These are phyloP conservation scores for Aureobasidium subglaciale DNA, from an alignment of 2,329 filamentous ascomycete genomes.

Conservation along the genomic window DNA sequence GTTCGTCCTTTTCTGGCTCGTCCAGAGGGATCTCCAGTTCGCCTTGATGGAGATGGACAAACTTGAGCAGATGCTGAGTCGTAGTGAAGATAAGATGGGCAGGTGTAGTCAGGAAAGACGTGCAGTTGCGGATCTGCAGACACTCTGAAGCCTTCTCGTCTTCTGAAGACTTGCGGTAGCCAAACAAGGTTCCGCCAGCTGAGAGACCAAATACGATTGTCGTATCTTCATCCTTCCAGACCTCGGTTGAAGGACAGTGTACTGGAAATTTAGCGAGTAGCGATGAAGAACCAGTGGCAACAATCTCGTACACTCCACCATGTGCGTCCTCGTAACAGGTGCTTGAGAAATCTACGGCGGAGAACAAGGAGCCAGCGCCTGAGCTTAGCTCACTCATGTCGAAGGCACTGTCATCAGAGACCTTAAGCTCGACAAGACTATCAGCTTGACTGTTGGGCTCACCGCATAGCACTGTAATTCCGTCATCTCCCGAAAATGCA, in stretches of 20 bases:
- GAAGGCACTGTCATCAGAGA: conserved; percentile 1
- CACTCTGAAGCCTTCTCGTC: conserved; percentile 47
- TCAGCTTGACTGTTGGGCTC: conserved; percentile 20
- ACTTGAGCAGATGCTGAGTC: conserved; percentile 86
- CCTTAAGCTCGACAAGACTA: neutral
- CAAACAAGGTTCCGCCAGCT: conserved; percentile 69
- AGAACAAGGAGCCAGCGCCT: neutral
- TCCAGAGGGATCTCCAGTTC: conserved; percentile 78
- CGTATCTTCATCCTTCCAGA: conserved; percentile 31
- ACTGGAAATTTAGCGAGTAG: conserved; percentile 19
- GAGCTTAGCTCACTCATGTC: neutral
- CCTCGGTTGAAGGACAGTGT: conserved; percentile 23
- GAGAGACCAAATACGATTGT: conserved; percentile 58
- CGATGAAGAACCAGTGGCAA: neutral
- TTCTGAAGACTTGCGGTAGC: conserved; percentile 27
- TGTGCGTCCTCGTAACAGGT: conserved; percentile 21
- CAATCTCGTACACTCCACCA: conserved; percentile 15
- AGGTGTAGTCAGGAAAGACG: conserved; percentile 76
- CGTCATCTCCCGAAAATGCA: conserved; percentile 35
- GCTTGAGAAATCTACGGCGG: conserved; percentile 17
- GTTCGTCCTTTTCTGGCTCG: conserved; percentile 84
- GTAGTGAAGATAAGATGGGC: conserved; percentile 89
- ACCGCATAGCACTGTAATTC: conserved; percentile 28
- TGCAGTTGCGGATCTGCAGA: conserved; percentile 76
- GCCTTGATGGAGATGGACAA: conserved; percentile 66